phyloP scores from a whole-genome alignment of 2,329 filamentous ascomycete species.

The Grosmannia serpens region DNA sequence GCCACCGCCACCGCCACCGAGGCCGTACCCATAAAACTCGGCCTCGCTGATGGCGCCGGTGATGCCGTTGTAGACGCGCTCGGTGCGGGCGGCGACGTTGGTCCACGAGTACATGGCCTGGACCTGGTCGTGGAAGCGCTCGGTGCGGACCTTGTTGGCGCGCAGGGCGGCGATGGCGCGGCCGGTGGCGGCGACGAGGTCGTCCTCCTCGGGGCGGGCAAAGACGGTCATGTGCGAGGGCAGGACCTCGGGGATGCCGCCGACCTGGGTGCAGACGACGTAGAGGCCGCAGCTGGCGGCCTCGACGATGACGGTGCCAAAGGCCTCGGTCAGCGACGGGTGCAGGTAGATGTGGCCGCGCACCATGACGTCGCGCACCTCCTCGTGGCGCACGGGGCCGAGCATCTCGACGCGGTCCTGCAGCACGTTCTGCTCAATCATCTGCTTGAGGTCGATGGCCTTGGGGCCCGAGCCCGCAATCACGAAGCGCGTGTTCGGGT shows the following conservation, averaged over 20 bases:
- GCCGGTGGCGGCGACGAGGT: conserved; percentile 79
- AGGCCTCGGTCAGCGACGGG: conserved; percentile 89
- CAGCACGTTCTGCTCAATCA: conserved; percentile 88
- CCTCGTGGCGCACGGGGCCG: conserved; percentile 85
- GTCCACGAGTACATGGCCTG: conserved; percentile 99
- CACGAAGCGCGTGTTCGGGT: conserved; percentile 91
- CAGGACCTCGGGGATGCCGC: conserved; percentile 91
- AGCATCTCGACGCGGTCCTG: conserved; percentile 91
- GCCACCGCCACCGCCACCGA: conserved; percentile 34
- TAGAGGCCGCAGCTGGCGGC: conserved; percentile 92
- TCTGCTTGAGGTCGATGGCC: conserved; percentile 94
- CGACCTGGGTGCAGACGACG: conserved; percentile 91
- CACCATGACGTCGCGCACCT: conserved; percentile 96
- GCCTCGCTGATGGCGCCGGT: conserved; percentile 73
- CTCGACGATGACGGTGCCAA: conserved; percentile 95
- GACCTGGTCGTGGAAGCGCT: conserved; percentile 92
- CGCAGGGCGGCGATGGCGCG: conserved; percentile 79
- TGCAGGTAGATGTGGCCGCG: conserved; percentile 94
- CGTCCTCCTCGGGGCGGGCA: conserved; percentile 92
- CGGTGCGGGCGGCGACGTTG: conserved; percentile 85
- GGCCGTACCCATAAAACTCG: conserved; percentile 78
- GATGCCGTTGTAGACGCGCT: conserved; percentile 91
- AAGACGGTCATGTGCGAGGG: conserved; percentile 97
- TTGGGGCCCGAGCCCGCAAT: conserved; percentile 94
- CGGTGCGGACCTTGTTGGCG: conserved; percentile 77